phyloP scores from a whole-genome alignment of 352 stramenopile genomes.

The Aphanomyces euteiches region DNA sequence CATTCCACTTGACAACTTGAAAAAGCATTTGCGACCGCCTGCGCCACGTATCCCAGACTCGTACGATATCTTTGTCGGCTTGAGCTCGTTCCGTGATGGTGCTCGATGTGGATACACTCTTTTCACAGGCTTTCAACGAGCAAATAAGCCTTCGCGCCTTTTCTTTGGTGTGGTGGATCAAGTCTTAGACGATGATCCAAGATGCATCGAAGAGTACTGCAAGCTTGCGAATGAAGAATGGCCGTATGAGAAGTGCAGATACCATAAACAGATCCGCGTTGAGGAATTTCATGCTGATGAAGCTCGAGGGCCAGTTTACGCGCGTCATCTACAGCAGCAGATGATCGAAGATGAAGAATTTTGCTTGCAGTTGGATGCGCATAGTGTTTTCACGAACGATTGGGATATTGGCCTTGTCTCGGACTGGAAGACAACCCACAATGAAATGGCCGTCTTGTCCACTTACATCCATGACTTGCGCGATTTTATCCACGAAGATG shows the following conservation, averaged over 20 bases:
- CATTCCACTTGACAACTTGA: constrained; percentile 44
- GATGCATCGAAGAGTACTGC: constrained; percentile 28
- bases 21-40: constrained; percentile 43
- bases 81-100: constrained; percentile 6
- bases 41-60: constrained; percentile 2
- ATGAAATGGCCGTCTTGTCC: constrained; percentile 30
- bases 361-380: constrained; percentile 30
- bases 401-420: constrained; percentile 28
- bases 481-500: constrained; percentile 18
- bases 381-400: constrained; percentile 29
- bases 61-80: constrained; percentile 18
- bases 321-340: constrained; percentile 28
- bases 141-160: constrained; percentile 2
- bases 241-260: constrained; percentile 22
- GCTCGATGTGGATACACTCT: constrained; percentile 26
- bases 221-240: constrained; percentile 19
- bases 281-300: constrained; percentile 20
- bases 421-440: constrained; percentile 26
- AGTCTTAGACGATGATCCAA: constrained; percentile 16
- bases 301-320: constrained; percentile 18
- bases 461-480: constrained; percentile 29
- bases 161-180: constrained; percentile 33
- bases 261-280: constrained; percentile 16
- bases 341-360: constrained; percentile 29
- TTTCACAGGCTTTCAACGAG: constrained; percentile 23